Percentiles rank a stretch among this genome's conserved stretches.
Evolutionary conservation across 441 rosid genomes (phyloP).

Genomic region (Dalechampia spathulata): DNA sequence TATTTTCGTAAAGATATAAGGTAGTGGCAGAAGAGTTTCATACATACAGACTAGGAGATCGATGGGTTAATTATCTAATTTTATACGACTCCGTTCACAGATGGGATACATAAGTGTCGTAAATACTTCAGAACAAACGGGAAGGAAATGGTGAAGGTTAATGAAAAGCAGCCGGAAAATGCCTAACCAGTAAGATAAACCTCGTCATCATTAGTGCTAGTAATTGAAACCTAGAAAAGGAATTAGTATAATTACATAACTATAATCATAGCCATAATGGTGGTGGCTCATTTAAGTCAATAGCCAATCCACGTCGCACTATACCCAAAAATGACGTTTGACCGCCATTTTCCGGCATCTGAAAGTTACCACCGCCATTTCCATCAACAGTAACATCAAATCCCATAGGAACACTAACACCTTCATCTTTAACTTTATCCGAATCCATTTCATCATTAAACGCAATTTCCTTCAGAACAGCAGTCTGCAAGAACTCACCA

Average conservation of each 20-base stretch:
- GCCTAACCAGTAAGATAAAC: slow-evolving; percentile 1
- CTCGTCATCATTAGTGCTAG: not conserved
- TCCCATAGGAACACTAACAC: too few species aligned
- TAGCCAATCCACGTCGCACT: slow-evolving; percentile 66
- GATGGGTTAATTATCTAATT: too few species aligned
- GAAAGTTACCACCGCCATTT: slow-evolving; percentile 9
- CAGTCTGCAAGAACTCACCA: slow-evolving; percentile 57
- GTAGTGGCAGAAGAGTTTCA: too few species aligned
- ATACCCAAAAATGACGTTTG: slow-evolving; percentile 40
- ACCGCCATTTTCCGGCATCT: slow-evolving; percentile 23
- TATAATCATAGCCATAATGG: slow-evolving; percentile 60
- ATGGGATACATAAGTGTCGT: too few species aligned
- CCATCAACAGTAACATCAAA: not conserved
- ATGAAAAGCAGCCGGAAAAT: slow-evolving; percentile 12
- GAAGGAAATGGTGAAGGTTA: not conserved
- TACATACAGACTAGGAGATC: too few species aligned
- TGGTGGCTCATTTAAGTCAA: slow-evolving; percentile 94
- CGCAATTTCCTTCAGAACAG: slow-evolving; percentile 40
- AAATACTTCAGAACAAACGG: not conserved
- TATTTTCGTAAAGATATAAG: too few species aligned
- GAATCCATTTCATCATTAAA: slow-evolving; percentile 13
- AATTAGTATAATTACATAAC: not conserved
- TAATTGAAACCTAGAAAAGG: not conserved
- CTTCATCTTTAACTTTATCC: slow-evolving; percentile 11
- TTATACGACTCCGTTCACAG: too few species aligned